Conservation (phyloP, 2,329 filamentous ascomycete genomes). For the Colletotrichum musicola region DNA sequence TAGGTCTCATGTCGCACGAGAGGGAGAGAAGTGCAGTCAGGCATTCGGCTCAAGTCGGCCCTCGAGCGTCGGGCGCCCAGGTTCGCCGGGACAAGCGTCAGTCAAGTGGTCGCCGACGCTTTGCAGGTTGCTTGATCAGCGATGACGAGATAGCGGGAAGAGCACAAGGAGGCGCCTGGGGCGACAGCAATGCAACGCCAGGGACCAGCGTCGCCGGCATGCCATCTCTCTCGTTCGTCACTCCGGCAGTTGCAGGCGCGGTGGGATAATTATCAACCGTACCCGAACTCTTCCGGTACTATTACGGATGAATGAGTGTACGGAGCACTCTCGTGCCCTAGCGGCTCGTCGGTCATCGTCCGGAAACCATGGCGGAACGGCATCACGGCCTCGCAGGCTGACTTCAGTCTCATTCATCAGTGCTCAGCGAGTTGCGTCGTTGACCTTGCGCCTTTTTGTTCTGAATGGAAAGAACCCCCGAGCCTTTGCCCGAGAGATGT, state of each 20-base stretch:
- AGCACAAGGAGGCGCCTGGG: slow-evolving; percentile 15
- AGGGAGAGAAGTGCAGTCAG: too few species aligned
- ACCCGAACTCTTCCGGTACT: too few species aligned
- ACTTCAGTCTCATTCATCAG: too few species aligned
- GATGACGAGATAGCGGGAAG: not conserved
- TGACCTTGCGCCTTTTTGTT: too few species aligned
- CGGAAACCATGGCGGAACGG: slow-evolving; percentile 16
- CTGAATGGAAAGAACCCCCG: too few species aligned
- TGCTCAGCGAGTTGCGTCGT: too few species aligned
- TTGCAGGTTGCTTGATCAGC: slow-evolving; percentile 19
- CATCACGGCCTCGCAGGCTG: not conserved
- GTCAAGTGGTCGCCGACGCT: not conserved
- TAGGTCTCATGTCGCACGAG: not conserved
- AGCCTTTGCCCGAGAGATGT: not conserved
- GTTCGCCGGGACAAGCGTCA: slow-evolving; percentile 2
- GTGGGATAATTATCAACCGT: not conserved
- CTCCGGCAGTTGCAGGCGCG: slow-evolving; percentile 23
- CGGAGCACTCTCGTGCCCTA: not conserved
- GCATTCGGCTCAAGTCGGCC: not conserved
- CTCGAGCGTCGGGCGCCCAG: not conserved
- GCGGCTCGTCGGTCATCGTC: slow-evolving; percentile 16
- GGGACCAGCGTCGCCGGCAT: slow-evolving; percentile 29
- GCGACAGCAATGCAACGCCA: slow-evolving; percentile 16
- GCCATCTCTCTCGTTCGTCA: slow-evolving; percentile 2
- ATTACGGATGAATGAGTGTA: not conserved